Conservation (phyloP, 495 filamentous ascomycete genomes). For the Lophiostoma macrostomum region DNA sequence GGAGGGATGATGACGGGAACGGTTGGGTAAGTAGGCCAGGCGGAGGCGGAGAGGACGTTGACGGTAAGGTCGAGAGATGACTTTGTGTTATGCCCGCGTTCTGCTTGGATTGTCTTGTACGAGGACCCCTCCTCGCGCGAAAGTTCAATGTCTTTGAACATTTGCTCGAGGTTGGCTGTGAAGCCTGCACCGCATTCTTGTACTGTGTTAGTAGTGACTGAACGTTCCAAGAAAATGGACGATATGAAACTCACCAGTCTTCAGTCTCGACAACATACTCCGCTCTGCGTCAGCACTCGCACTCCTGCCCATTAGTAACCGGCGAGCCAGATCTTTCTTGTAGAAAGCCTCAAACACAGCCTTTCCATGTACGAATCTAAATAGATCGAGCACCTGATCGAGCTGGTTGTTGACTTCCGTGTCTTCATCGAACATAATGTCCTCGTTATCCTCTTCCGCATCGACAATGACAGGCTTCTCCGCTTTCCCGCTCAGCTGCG, state of each 20-base stretch:
- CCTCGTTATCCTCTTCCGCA: constrained; percentile 52
- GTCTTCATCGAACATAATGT: constrained; percentile 71
- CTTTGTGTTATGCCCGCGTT: constrained; percentile 49
- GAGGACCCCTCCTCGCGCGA: constrained; percentile 77
- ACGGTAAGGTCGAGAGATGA: constrained; percentile 74
- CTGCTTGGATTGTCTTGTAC: constrained; percentile 60
- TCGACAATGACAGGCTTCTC: constrained; percentile 27
- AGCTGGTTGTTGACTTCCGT: constrained; percentile 84
- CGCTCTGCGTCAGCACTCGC: constrained; percentile 92
- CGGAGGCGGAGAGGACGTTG: constrained; percentile 76
- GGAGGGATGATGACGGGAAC: constrained; percentile 70
- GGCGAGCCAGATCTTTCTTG: constrained; percentile 89
- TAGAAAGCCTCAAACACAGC: constrained; percentile 98
- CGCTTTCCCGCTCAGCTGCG: constrained; percentile 44
- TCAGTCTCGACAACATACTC: constrained; percentile 87
- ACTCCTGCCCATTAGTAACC: constrained; percentile 84
- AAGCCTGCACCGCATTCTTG: constrained; percentile 84
- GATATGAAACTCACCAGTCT: constrained; percentile 54
- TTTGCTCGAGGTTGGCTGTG: constrained; percentile 94
- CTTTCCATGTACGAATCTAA: constrained; percentile 95
- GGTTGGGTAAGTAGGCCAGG: constrained; percentile 91
- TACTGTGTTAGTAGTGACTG: constrained; percentile 16
- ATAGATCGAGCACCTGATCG: constrained; percentile 87
- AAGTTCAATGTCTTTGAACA: constrained; percentile 98
- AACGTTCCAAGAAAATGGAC: neutral